Evolutionary conservation across 345 rosid genomes (phyloP).

Genomic region (Syzygium aqueum): DNA sequence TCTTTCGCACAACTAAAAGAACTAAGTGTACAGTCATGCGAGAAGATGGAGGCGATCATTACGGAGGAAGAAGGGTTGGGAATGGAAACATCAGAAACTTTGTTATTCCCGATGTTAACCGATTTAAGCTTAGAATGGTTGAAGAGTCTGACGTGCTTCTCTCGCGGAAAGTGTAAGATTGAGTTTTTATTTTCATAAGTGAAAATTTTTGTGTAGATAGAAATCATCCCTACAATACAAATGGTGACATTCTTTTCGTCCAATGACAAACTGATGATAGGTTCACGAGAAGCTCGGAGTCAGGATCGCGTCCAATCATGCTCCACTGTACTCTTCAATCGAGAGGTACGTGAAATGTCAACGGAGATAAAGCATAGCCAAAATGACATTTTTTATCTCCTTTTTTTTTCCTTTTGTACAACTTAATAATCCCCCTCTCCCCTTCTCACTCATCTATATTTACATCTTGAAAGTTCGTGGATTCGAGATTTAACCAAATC

Average conservation of each 20-base stretch:
- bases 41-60: background rate
- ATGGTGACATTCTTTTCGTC: background rate
- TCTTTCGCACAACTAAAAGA: background rate
- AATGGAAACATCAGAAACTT: background rate
- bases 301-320: fast-evolving
- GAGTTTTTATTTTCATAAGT: background rate
- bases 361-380: fast-evolving
- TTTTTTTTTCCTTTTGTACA: too few species aligned
- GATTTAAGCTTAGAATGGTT: background rate
- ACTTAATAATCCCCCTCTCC: too few species aligned
- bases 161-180: background rate
- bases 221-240: fast-evolving
- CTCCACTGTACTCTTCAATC: background rate
- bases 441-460: too few species aligned
- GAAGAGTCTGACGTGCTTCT: background rate
- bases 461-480: too few species aligned
- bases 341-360: too few species aligned
- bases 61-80: background rate
- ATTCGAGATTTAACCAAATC: too few species aligned
- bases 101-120: background rate
- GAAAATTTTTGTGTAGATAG: background rate
- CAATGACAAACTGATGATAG: background rate
- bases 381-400: background rate
- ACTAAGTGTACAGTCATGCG: fast-evolving
- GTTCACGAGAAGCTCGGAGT: background rate